Conservation (phyloP, 768 basidiomycete species). For the Mycena maculata region DNA sequence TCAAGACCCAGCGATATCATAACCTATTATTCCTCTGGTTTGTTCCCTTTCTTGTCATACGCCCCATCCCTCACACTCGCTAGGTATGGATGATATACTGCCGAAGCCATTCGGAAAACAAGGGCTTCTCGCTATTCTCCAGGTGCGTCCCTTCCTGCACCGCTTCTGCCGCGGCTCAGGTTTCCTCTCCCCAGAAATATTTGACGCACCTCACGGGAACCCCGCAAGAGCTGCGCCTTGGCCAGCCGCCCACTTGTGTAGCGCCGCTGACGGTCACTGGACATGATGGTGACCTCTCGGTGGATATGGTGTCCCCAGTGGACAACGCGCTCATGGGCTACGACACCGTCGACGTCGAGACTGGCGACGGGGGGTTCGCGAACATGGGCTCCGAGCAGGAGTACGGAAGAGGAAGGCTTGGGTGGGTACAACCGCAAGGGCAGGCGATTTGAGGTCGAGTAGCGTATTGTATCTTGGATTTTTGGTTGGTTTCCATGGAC, state of each 20-base stretch:
- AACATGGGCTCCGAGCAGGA: slow-evolving; percentile 90
- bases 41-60: not conserved
- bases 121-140: slow-evolving; percentile 89
- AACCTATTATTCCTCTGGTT: slow-evolving; percentile 85
- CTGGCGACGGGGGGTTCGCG: slow-evolving; percentile 73
- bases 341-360: slow-evolving; percentile 46
- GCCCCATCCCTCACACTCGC: not conserved
- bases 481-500: too few species aligned
- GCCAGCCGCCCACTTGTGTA: slow-evolving; percentile 68
- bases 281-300: too few species aligned
- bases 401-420: not conserved
- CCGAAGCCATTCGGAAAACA: slow-evolving; percentile 97
- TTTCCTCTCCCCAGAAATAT: slow-evolving; percentile 69
- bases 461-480: too few species aligned
- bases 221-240: slow-evolving; percentile 64
- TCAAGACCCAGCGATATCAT: slow-evolving; percentile 92
- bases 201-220: slow-evolving; percentile 88
- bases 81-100: slow-evolving; percentile 90
- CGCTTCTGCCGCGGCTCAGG: not conserved
- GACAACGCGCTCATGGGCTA: not conserved
- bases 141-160: slow-evolving; percentile 57
- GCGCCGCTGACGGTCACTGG: slow-evolving; percentile 64
- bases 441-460: too few species aligned
- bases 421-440: too few species aligned
- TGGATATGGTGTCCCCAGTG: slow-evolving; percentile 6